Evolutionary conservation across 306 rosid species (phyloP).

Genomic region (Adenanthera pavonina): DNA sequence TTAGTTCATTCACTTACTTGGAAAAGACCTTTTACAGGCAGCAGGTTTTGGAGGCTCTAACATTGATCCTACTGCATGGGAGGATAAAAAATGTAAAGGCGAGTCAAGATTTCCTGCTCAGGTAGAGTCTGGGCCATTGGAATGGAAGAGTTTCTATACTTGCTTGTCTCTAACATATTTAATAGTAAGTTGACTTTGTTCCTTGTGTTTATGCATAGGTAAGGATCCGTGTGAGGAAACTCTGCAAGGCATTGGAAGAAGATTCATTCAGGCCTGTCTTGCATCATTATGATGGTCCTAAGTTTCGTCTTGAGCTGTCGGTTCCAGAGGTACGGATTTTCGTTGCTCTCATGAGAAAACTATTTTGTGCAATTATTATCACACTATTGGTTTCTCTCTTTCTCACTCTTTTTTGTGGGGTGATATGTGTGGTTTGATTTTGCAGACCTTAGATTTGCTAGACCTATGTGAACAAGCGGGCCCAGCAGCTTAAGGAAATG

Average conservation of each 20-base stretch:
- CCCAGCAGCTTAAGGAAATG: conserved; percentile 66
- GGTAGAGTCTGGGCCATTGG: conserved; percentile 54
- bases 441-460: conserved; percentile 89
- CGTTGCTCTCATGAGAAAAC: conserved; percentile 8
- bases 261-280: conserved; percentile 96
- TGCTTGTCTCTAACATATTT: conserved; percentile 18
- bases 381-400: neutral
- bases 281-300: conserved; percentile 98
- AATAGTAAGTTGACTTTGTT: neutral
- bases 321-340: conserved; percentile 79
- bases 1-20: conserved; percentile 26
- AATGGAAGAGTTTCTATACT: conserved; percentile 1
- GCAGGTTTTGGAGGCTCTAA: conserved; percentile 95
- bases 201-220: conserved; percentile 53
- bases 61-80: conserved; percentile 99
- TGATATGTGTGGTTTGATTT: conserved; percentile 25
- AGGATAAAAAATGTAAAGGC: conserved; percentile 96
- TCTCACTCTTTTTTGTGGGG: neutral
- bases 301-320: conserved; percentile 97
- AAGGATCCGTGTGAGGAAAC: conserved; percentile 75
- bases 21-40: conserved; percentile 62
- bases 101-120: conserved; percentile 98
- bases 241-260: conserved; percentile 95
- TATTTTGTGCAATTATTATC: conserved; percentile 1
- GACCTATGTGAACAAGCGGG: conserved; percentile 96